Conservation (phyloP, 495 filamentous ascomycete genomes). For the Symbiotaphrina buchneri region DNA sequence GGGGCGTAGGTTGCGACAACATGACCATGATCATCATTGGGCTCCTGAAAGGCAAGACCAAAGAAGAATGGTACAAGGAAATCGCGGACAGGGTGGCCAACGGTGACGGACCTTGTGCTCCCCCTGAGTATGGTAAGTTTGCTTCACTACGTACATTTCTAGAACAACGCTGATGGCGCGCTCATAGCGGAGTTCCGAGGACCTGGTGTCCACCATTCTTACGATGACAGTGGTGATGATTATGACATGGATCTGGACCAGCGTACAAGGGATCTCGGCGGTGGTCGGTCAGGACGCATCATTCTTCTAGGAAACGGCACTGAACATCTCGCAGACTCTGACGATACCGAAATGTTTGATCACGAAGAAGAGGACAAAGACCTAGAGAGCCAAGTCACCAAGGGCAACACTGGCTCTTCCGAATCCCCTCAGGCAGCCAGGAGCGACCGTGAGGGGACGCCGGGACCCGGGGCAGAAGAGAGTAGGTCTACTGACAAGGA, state of each 20-base stretch:
- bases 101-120: conserved; percentile 94
- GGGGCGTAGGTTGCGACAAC: conserved; percentile 95
- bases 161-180: not conserved
- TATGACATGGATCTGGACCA: conserved; percentile 68
- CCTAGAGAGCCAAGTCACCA: conserved; percentile 29
- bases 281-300: conserved; percentile 45
- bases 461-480: no score
- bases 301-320: conserved; percentile 90
- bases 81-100: conserved; percentile 85
- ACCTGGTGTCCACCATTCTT: conserved; percentile 71
- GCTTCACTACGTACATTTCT: conserved; percentile 13
- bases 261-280: conserved; percentile 7
- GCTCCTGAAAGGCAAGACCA: conserved; percentile 71
- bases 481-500: no score
- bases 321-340: conserved; percentile 63
- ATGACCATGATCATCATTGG: conserved; percentile 95
- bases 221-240: conserved; percentile 80
- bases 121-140: conserved; percentile 96
- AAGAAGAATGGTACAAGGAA: conserved; percentile 95
- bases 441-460: conserved; percentile 2
- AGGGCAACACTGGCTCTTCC: conserved; percentile 8
- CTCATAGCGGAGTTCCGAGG: conserved; percentile 83
- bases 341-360: conserved; percentile 85
- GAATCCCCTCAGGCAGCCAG: conserved; percentile 2
- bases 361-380: conserved; percentile 72